phyloP scores from a whole-genome alignment of 805 yeast species.

The Myxozyma sirexii region DNA sequence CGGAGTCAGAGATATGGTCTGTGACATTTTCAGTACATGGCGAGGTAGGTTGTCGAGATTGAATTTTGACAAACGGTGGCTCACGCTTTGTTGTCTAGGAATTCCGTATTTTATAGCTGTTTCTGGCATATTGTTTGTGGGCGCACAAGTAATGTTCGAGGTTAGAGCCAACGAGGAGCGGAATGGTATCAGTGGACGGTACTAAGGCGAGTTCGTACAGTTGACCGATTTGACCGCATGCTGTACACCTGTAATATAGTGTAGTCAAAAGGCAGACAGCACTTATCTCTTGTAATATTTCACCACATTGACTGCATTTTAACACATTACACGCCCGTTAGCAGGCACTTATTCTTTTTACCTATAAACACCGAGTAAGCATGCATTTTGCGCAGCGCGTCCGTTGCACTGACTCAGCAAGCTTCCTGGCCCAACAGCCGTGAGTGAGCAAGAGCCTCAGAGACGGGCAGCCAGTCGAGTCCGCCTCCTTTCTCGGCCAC shows the following conservation, averaged over 20 bases:
- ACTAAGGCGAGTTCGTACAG: slow-evolving; percentile 45
- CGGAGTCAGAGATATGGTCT: slow-evolving; percentile 68
- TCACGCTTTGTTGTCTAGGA: too few relatives aligned
- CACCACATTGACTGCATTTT: too few relatives aligned
- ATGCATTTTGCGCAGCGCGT: too few relatives aligned
- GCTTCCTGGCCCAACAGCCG: too few relatives aligned
- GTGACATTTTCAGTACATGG: slow-evolving; percentile 70
- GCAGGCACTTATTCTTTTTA: too few relatives aligned
- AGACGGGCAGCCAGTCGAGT: background rate
- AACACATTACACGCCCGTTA: too few relatives aligned
- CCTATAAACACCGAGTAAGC: too few relatives aligned
- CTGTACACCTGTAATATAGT: background rate
- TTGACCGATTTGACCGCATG: background rate
- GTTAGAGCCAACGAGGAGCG: slow-evolving; percentile 83
- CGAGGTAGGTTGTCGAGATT: slow-evolving; percentile 56
- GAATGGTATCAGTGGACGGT: slow-evolving; percentile 77
- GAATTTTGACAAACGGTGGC: too few relatives aligned
- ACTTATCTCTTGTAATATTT: background rate
- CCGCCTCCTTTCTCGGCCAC: too few relatives aligned
- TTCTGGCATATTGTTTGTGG: slow-evolving; percentile 72
- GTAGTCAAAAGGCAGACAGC: background rate
- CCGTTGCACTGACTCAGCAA: too few relatives aligned
- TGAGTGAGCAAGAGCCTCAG: too few relatives aligned
- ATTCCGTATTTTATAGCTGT: slow-evolving; percentile 57
- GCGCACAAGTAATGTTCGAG: slow-evolving; percentile 92